Evolutionary conservation across 371 early-diverging fungal species (phyloP).

Genomic region (Mortierella sp.): DNA sequence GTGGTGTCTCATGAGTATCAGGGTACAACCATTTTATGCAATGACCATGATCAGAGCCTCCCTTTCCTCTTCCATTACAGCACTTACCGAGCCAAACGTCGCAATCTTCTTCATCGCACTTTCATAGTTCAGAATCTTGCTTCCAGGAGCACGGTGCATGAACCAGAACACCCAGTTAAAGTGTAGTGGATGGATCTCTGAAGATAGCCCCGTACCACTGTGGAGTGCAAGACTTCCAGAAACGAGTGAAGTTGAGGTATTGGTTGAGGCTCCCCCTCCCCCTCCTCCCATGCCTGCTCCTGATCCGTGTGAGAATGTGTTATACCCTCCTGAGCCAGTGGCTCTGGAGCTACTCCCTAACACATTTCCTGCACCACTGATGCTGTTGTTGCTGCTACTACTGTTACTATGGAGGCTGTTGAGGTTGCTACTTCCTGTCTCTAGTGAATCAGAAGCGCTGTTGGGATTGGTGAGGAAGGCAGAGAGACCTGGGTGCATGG

Average conservation of each 20-base stretch:
- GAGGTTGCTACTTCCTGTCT: background rate
- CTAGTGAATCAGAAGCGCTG: constrained; percentile 11
- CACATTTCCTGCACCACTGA: background rate
- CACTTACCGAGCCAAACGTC: constrained; percentile 78
- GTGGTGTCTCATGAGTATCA: background rate
- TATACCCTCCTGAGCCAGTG: background rate
- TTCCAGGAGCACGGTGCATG: constrained; percentile 92
- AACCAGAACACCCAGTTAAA: constrained; percentile 87
- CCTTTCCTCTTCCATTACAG: background rate
- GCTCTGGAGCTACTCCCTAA: constrained; percentile 4
- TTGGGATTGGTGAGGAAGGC: constrained; percentile 34
- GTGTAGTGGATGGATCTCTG: constrained; percentile 39
- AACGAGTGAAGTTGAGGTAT: background rate
- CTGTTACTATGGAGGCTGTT: background rate
- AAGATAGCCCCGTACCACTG: background rate
- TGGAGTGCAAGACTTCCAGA: background rate
- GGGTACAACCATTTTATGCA: background rate
- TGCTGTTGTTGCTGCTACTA: background rate
- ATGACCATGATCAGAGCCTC: background rate
- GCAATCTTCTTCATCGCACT: constrained; percentile 88
- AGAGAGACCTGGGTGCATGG: constrained; percentile 31
- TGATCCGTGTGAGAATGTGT: background rate
- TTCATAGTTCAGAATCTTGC: constrained; percentile 91
- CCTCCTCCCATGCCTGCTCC: constrained; percentile 5
- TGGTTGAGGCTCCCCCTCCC: constrained; percentile 2